Base-by-base conservation (phyloP, 495 filamentous ascomycete genomes). In the Daldinia childiae region DNA sequence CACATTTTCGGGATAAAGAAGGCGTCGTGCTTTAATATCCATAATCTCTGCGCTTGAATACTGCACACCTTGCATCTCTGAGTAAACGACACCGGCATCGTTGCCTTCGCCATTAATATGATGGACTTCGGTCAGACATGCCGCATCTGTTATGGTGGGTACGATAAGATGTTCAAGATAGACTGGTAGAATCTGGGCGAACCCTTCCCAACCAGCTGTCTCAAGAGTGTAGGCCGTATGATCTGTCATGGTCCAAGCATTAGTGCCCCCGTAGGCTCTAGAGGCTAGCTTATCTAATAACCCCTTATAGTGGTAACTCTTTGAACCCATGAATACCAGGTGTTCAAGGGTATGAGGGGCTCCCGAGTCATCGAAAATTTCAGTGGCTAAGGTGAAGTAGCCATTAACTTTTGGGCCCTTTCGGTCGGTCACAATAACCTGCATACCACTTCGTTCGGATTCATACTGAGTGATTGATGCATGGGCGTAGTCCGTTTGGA, bases 61-160 rank as follows among this genome's bases (percentile, higher is more conserved):
- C 78, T 99, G 91, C 1, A 95, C 88, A 11, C 89, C 96, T 78
- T 99, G 95, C 95, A 99, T 98, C 80, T 99, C 95, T 1, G 96
- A 98, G 81, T 98, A 99, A 19, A 98, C 95, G 4, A 99, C 95
- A 68, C 94, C 95, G 27, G 95, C 95, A 86, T 99, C 96, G 70
- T 98, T 90, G 54, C 95, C 95, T 63, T 89, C 85, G 38, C 93
- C 93, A 78, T 99, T 92, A 59, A 99, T 87, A 78, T 99, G 96
- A 81, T 97, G 92, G 29, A 99, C 95, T 74, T 99, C 95, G 2
- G 95, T 99, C 72, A 96, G 90, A 77, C 95, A 98, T 4, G 89
- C 92, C 52, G 93, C 90, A 78, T 99, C 96, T 8, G 93, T 97
- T 65, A 99, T 81, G 3, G 92, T 97, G 0, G 95, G 95, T 21